Conservation (phyloP, 1,139 yeast species). For the Pichia sp. region DNA sequence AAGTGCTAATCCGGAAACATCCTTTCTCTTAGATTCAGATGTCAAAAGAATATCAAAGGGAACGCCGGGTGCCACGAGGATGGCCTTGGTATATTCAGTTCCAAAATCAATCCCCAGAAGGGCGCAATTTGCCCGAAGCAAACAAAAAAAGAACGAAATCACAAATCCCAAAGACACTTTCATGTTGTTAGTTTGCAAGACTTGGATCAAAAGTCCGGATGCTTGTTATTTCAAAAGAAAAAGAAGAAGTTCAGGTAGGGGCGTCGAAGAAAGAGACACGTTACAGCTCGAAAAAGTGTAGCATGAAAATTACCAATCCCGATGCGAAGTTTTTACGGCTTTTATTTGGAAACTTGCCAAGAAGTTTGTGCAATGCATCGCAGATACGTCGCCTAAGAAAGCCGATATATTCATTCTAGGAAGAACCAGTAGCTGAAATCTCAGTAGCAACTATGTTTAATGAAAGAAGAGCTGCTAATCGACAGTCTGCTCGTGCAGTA, state of each 20-base stretch:
- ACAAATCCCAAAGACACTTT: slow-evolving; percentile 1
- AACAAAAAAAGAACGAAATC: neutral
- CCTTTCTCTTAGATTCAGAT: slow-evolving; percentile 89
- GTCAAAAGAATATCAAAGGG: slow-evolving; percentile 85
- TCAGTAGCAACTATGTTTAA: slow-evolving; percentile 14
- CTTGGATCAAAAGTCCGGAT: neutral
- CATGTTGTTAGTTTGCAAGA: slow-evolving; percentile 1
- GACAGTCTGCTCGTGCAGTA: slow-evolving; percentile 7
- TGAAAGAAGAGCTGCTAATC: slow-evolving; percentile 25
- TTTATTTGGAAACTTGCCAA: too few species aligned
- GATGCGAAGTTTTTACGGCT: neutral
- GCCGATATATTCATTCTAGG: too few species aligned
- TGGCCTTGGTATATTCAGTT: slow-evolving; percentile 82
- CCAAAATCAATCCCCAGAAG: slow-evolving; percentile 89
- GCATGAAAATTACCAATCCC: neutral
- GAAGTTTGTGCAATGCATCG: too few species aligned
- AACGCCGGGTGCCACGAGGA: slow-evolving; percentile 84
- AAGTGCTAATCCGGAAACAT: slow-evolving; percentile 70
- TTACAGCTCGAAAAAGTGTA: neutral
- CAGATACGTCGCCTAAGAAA: too few species aligned
- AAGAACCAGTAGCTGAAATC: neutral
- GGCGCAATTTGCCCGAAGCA: slow-evolving; percentile 38
- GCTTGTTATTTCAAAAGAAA: neutral
- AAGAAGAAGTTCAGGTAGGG: neutral
- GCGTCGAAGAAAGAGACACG: neutral